Evolutionary conservation across 139 green algal genomes (phyloP), one percentile per base, ranked within the genome.

Genomic region (Marvania coccoides): DNA sequence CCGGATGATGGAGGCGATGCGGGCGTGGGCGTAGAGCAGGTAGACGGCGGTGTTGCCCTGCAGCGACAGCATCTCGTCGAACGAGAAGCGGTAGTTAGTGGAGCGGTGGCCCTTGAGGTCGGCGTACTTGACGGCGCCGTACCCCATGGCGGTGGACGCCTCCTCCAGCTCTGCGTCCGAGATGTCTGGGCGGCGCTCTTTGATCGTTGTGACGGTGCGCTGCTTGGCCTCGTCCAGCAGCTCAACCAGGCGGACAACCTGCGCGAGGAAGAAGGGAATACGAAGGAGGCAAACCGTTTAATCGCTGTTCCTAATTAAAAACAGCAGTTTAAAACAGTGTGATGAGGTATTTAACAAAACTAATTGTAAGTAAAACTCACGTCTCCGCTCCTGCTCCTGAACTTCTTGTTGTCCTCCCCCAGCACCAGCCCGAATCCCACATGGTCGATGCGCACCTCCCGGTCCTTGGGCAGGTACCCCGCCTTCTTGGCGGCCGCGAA

Each of bases 41-140:
- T 98, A 99, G 30, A 99, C 92, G 1, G 94, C 94, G 2, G 94
- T 99, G 84, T 99, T 97, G 70, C 94, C 94, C 69, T 90, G 88
- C 51, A 96, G 75, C 53, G 85, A 80, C 29, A 98, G 85, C 92
- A 98, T 98, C 19, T 85, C 73, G 62, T 98, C 92, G 73, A 89
- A 97, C 19, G 72, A 86, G 78, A 98, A 98, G 3, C 87, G 88
- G 83, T 99, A 99, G 80, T 98, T 96, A 66, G 94, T 95, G 23
- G 78, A 73, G 31, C 90, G 81, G 71, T 95, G 88, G 78, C 92
- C 92, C 76, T 96, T 95, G 29, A 99, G 86, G 84, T 99, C 94
- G 5, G 90, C 90, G 71, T 99, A 99, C 83, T 99, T 99, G 63
- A 98, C 87, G 5, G 13, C 94, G 35, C 89, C 91, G 64, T 97